Base-by-base conservation (phyloP, 1,284 basidiomycete genomes). In the Ustilago tritici region DNA sequence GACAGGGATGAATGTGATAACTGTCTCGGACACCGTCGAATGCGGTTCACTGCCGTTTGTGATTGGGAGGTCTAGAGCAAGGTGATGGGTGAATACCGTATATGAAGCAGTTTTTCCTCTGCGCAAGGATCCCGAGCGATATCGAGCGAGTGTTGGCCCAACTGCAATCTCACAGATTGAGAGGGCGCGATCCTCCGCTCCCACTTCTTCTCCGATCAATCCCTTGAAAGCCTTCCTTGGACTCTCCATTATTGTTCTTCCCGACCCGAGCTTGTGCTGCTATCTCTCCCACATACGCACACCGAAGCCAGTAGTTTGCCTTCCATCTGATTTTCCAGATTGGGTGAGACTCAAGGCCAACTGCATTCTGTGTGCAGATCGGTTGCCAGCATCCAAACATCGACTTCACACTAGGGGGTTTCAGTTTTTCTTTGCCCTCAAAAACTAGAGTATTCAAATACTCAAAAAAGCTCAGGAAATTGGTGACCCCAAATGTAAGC, bases 161-260 rank as follows among this genome's bases (percentile, higher is more conserved):
- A 40, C 54, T 56, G 54, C 54, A 56, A 23, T 23, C 23, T 40
- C 54, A 56, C 54, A 56, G 19, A 56, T 56, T 36, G 54, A 56
- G 54, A 56, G 17, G 43, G 17, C 43, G 17, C 43, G n/a, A n/a
- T 46, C 36, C 36, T 23, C 35, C n/a, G 15, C 34, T 56, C 35
- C n/a, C 34, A 14, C 19, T 38, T 38, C 31, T 35, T 54, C 34
- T 10, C 52, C 50, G 15, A 31, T 53, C 50, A 28, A 47, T 9
- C 23, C n/a, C 23, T 8, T 47, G 46, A 47, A 47, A 47, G 46
- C 46, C 9, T 8, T 47, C 46, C 15, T 47, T 53, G 31, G 11
- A 32, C 53, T 55, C 7, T 23, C 46, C n/a, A 3, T 28, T 19
- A 32, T 32, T 50, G 47, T 50, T 50, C 47, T 50, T 23, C 28